These are phyloP conservation scores for Lactuca sativa DNA, from an alignment of 129 eudicot genomes.

Conservation along the genomic window DNA sequence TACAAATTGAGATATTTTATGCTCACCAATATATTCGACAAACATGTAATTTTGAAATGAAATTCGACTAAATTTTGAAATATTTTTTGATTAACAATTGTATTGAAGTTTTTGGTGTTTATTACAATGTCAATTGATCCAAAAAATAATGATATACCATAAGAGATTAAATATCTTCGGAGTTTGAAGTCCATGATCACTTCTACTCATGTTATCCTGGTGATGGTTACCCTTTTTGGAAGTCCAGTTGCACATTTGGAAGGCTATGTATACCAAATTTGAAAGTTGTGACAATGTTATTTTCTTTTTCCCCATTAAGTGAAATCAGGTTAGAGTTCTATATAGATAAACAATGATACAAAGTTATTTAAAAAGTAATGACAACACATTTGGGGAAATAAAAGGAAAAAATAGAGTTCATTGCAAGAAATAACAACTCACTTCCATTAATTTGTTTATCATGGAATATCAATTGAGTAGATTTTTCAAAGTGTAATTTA, in stretches of 20 bases:
- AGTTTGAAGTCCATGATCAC: conserved; percentile 66
- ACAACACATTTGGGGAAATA: no score
- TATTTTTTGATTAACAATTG: conserved; percentile 13
- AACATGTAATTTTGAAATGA: not conserved
- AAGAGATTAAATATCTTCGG: conserved; percentile 87
- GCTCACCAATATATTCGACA: not conserved
- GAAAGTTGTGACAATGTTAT: conserved; percentile 11
- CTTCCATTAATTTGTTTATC: no score
- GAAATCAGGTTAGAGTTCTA: no score
- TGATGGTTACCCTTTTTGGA: conserved; percentile 75
- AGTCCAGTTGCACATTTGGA: conserved; percentile 80
- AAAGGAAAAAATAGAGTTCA: no score
- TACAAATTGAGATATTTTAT: not conserved
- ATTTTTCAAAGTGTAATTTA: no score
- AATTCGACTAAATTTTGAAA: not conserved
- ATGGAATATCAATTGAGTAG: no score
- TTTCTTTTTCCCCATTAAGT: not conserved
- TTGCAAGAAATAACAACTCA: no score
- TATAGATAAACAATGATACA: no score
- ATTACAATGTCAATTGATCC: conserved; percentile 93
- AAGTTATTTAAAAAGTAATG: no score
- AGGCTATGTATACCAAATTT: conserved; percentile 33
- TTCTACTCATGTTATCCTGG: conserved; percentile 56
- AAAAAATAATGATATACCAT: conserved; percentile 62
- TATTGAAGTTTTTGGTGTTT: conserved; percentile 95